Base-by-base conservation (phyloP, 1,284 basidiomycete species). In the Cutaneotrichosporon daszewskae region DNA sequence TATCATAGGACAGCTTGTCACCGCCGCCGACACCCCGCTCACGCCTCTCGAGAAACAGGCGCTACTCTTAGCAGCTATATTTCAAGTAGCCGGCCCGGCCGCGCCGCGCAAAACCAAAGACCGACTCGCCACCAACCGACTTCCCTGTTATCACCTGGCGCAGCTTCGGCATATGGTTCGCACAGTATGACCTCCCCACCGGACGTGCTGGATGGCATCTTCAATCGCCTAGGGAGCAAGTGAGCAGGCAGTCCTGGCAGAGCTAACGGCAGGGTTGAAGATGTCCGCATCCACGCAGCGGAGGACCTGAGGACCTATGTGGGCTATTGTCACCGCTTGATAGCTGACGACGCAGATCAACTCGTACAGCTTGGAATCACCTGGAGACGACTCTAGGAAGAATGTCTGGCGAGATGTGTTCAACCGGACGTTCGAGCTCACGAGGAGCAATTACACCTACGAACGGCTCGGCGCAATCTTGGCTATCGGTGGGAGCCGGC, bases 391-490 rank as follows among this genome's bases (percentile, higher is more conserved):
- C 53, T 55, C 60, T 5, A 47, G 53, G 35, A 69, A 69, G 41
- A 62, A 57, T 18, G 57, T 68, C 11, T 70, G 64, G 64, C 72
- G 68, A 47, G 74, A 75, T 45, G 64, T 75, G 18, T 74, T 72
- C 46, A 69, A 70, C 34, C 57, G 70, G 45, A 74, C 73, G 45
- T 75, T 75, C 31, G 74, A 74, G 49, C 66, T 75, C 40, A 71
- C 74, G 4, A 70, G 74, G 54, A 72, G 69, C 40, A 72, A 71
- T 40, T 65, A 67, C 49, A 55, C 62, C 14, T 63, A 68, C 51
- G 74, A 75, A 48, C 64, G 74, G 49, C 57, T 75, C 11, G 75
- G 75, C 35, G 73, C 73, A 18, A 72, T 73, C 36, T 58, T 66
- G 5, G 73, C 74, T 22, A 75, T 75, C 43, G 72, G 69, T 72